These are phyloP conservation scores for Phytophthora parvispora DNA, from an alignment of 352 stramenopile genomes.

Conservation along the genomic window DNA sequence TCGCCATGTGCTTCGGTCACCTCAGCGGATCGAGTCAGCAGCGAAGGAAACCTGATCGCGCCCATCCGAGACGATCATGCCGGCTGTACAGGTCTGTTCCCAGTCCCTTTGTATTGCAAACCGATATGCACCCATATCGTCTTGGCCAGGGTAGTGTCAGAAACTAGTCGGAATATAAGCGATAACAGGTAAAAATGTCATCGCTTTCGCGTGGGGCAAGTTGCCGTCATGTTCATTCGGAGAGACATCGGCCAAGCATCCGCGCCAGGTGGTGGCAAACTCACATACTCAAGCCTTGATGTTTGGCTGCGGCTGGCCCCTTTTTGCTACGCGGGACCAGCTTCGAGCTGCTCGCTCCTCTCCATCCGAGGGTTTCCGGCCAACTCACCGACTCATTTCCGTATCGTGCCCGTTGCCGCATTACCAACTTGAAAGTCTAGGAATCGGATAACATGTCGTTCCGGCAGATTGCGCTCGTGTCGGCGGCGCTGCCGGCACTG, in stretches of 20 bases:
- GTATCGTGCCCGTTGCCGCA: not conserved
- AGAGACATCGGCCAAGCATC: slow-evolving; percentile 19
- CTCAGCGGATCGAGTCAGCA: slow-evolving; percentile 6
- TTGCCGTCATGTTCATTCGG: slow-evolving; percentile 2
- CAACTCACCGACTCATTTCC: not conserved
- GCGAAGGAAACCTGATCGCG: slow-evolving; percentile 8
- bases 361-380: slow-evolving; percentile 2
- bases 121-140: not conserved
- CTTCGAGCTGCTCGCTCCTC: slow-evolving; percentile 12
- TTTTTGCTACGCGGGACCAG: slow-evolving; percentile 19
- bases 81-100: not conserved
- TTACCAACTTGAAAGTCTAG: slow-evolving; percentile 14
- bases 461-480: slow-evolving; percentile 13
- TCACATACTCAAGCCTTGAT: slow-evolving; percentile 9
- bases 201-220: slow-evolving; percentile 3
- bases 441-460: slow-evolving; percentile 13
- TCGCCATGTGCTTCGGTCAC: not conserved
- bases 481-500: slow-evolving; percentile 11
- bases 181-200: not conserved
- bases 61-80: slow-evolving; percentile 14
- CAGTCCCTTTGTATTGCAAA: not conserved
- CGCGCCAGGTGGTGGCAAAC: slow-evolving; percentile 15
- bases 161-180: not conserved
- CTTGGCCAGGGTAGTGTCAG: not conserved
- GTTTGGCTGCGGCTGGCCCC: slow-evolving; percentile 3